Evolutionary conservation across 164 flowering plant species (phyloP).

Genomic region (Houttuynia cordata): DNA sequence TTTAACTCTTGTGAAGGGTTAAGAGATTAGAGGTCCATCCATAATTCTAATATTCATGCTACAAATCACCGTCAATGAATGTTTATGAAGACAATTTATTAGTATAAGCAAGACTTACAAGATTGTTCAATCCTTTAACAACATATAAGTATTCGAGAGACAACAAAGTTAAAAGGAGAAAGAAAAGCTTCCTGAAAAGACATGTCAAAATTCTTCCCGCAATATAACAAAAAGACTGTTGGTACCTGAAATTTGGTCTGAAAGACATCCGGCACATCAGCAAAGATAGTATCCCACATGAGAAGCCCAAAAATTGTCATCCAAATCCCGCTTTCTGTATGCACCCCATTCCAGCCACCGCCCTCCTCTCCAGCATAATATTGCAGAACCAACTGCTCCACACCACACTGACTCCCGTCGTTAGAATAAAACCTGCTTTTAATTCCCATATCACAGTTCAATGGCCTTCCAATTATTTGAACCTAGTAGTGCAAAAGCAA

Average conservation of each 20-base stretch:
- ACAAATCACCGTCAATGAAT: too few species aligned
- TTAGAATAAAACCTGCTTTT: constrained; percentile 81
- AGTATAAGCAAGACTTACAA: too few species aligned
- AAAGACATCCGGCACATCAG: constrained; percentile 82
- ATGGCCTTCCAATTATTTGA: constrained; percentile 68
- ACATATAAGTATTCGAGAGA: too few species aligned
- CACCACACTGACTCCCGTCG: constrained; percentile 89
- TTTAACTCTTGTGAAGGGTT: too few species aligned
- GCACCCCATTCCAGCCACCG: constrained; percentile 89
- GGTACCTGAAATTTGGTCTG: constrained; percentile 69
- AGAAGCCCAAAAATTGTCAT: constrained; percentile 83
- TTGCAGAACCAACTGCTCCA: constrained; percentile 82
- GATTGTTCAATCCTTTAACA: too few species aligned
- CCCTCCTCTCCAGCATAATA: constrained; percentile 82
- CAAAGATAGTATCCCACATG: constrained; percentile 85
- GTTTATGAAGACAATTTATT: too few species aligned
- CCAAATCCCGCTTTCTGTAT: constrained; percentile 93
- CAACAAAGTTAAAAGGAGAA: too few species aligned
- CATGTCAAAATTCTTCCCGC: not conserved
- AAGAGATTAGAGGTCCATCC: too few species aligned
- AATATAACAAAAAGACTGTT: not conserved
- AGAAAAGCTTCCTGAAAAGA: not conserved
- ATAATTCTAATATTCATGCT: too few species aligned
- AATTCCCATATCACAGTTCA: constrained; percentile 57
- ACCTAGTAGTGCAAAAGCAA: constrained; percentile 29